phyloP scores from a whole-genome alignment of 306 rosid species.

The Glycine tomentella region DNA sequence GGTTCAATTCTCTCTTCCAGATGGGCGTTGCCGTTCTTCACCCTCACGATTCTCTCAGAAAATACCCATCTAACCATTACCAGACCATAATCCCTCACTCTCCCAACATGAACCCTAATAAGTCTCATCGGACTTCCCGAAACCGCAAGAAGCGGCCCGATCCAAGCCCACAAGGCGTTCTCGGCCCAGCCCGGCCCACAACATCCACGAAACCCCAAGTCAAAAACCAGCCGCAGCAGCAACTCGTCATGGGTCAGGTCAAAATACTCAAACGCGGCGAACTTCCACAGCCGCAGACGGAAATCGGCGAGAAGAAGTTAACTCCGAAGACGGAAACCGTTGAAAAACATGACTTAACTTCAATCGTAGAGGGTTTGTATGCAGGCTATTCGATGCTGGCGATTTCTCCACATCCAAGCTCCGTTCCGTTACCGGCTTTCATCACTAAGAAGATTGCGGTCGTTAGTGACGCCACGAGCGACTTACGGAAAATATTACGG shows the following conservation, averaged over 20 bases:
- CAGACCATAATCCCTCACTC: slow-evolving; percentile 8
- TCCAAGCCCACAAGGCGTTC: neutral
- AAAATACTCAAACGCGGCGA: slow-evolving; percentile 62
- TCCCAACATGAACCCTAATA: slow-evolving; percentile 33
- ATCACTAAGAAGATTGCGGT: slow-evolving; percentile 41
- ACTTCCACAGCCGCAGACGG: neutral
- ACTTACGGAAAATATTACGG: slow-evolving; percentile 47
- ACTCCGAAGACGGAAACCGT: neutral
- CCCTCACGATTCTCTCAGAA: slow-evolving; percentile 49
- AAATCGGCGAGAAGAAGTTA: neutral
- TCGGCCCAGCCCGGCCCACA: neutral
- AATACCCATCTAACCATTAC: neutral
- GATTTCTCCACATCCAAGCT: slow-evolving; percentile 64
- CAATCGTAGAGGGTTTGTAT: slow-evolving; percentile 36
- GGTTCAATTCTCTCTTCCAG: neutral
- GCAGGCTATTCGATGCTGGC: slow-evolving; percentile 52
- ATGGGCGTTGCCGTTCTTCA: slow-evolving; percentile 58
- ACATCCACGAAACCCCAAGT: slow-evolving; percentile 4
- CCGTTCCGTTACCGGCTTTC: slow-evolving; percentile 65
- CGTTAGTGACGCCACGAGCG: slow-evolving; percentile 48
- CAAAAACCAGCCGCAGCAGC: neutral
- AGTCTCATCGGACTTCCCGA: slow-evolving; percentile 23
- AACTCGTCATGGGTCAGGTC: slow-evolving; percentile 46
- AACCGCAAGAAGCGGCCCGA: slow-evolving; percentile 34
- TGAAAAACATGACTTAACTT: neutral